Conservation (phyloP, 129 eudicot species). For the Mikania micrantha region DNA sequence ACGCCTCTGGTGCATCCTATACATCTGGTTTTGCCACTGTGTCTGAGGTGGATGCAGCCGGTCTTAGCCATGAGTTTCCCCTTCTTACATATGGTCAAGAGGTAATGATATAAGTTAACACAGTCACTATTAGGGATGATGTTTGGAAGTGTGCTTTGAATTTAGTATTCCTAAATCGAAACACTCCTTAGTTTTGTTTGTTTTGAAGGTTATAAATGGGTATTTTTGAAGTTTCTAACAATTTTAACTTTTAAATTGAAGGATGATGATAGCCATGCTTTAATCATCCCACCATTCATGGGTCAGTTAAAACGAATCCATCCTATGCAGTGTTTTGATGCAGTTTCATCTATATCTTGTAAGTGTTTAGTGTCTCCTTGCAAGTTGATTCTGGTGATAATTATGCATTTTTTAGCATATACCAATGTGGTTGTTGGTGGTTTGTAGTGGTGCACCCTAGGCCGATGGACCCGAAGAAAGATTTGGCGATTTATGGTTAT, state of each 20-base stretch:
- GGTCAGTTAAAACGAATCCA: constrained; percentile 24
- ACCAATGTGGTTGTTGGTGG: neutral
- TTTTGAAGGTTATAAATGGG: constrained; percentile 1
- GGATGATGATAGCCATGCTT: constrained; percentile 32
- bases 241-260: constrained; percentile 1
- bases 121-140: neutral
- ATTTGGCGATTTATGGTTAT: constrained; percentile 50
- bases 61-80: constrained; percentile 34
- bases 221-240: neutral
- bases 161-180: neutral
- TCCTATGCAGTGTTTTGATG: constrained; percentile 28
- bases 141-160: neutral
- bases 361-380: constrained; percentile 20
- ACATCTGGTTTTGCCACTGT: constrained; percentile 45
- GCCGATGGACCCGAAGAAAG: constrained; percentile 55
- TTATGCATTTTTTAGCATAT: neutral
- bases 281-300: constrained; percentile 34
- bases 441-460: constrained; percentile 50
- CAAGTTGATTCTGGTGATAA: neutral
- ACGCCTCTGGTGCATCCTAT: constrained; percentile 33
- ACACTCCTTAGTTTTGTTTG: neutral
- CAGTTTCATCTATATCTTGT: constrained; percentile 64
- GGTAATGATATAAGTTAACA: constrained; percentile 29
- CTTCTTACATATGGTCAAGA: constrained; percentile 61
- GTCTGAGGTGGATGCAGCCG: constrained; percentile 29